Evolutionary conservation across 257 asterid species (phyloP), one percentile per base, ranked within the genome.

Genomic region (Fraxinus quadrangulata): DNA sequence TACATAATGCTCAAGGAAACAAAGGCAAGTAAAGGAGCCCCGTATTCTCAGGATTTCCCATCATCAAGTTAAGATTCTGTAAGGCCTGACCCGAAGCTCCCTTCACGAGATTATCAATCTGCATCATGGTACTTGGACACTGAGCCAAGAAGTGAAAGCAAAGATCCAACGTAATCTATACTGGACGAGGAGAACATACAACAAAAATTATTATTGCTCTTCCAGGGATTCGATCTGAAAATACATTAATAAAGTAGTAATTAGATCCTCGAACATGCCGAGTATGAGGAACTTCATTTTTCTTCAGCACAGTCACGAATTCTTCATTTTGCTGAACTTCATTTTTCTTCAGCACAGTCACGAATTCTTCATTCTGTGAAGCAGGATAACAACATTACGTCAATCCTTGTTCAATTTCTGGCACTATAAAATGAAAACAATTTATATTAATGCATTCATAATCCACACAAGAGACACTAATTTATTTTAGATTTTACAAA

Each of bases 1-100:
- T 70, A 51, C 23, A 30, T 76, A 3, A 30, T 68, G 36, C 59
- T 77, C 76, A 93, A 45, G 96, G 97, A 79, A 93, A 93, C 80
- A 93, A 79, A 34, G 96, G 91, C 30, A 83, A 40, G 45, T 81
- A 82, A 24, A 77, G 84, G 23, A 93, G 94, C 67, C 97, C 97
- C 0, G 88, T 78, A 72, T 84, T 85, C 84, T 94, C 97, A 8
- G 94, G 94, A 63, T 92, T 83, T 78, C 97, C 98, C 97, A 90
- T 92, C 97, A 92, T 94, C 85, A 94, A 81, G 88, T 94, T 92
- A 7, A 94, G 96, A 78, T 94, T 92, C 83, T 94, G 97, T 71
- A 94, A 77, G 6, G 97, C 97, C 84, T 94, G 97, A 13, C 97
- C 97, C 37, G 97, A 93, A 59, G 97, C 97, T 84, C 97, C 97